Evolutionary conservation across 2,329 filamentous ascomycete genomes (phyloP).

Genomic region (Aspergillus phoenicis): DNA sequence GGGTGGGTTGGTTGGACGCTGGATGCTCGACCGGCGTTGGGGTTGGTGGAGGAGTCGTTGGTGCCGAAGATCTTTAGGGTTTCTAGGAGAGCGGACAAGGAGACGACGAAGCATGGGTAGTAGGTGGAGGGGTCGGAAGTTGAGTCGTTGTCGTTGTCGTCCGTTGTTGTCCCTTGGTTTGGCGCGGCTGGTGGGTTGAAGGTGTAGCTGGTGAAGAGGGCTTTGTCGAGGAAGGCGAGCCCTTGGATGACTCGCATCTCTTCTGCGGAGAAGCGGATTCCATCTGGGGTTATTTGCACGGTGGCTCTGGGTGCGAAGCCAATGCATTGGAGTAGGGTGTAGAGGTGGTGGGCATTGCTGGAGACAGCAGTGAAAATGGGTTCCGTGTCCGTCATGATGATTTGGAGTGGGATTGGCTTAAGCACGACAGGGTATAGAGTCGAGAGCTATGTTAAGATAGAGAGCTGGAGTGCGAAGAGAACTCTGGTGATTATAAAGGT

Average conservation of each 20-base stretch:
- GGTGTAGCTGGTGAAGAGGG: constrained; percentile 82
- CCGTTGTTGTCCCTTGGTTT: constrained; percentile 9
- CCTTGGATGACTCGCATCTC: constrained; percentile 91
- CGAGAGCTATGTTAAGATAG: constrained; percentile 20
- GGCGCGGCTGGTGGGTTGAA: constrained; percentile 57
- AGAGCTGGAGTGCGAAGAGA: constrained; percentile 20
- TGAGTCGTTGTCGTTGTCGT: constrained; percentile 39
- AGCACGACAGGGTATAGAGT: constrained; percentile 14
- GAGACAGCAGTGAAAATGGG: constrained; percentile 64
- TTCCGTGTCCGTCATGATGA: constrained; percentile 24
- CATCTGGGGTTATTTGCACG: constrained; percentile 78
- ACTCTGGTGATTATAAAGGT: constrained; percentile 36
- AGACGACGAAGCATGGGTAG: constrained; percentile 79
- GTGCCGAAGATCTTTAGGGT: constrained; percentile 93
- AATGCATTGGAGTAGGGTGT: constrained; percentile 63
- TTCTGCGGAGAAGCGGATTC: constrained; percentile 84
- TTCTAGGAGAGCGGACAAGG: constrained; percentile 82
- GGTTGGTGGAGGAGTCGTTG: constrained; percentile 57
- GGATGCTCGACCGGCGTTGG: constrained; percentile 27
- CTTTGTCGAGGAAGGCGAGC: constrained; percentile 82
- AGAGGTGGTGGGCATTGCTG: constrained; percentile 63
- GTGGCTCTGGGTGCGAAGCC: constrained; percentile 62
- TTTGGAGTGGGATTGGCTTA: constrained; percentile 5
- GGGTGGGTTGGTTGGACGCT: constrained; percentile 35
- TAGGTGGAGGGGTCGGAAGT: constrained; percentile 33